Evolutionary conservation across 495 filamentous ascomycete genomes (phyloP).

Genomic region (Penicillium argentinense): DNA sequence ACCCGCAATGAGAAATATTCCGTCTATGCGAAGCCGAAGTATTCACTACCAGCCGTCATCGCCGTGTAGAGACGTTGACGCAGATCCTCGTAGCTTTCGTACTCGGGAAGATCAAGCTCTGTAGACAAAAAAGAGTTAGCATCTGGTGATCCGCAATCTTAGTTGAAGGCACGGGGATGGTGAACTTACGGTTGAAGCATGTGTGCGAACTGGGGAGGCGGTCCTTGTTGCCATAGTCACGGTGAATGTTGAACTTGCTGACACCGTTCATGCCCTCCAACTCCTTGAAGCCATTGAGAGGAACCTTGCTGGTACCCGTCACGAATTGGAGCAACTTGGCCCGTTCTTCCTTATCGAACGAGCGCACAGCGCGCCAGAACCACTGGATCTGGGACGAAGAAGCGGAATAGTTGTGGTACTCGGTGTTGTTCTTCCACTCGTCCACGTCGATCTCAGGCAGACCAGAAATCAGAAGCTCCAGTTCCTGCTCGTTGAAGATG

Average conservation of each 20-base stretch:
- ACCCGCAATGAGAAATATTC: slow-evolving; percentile 11
- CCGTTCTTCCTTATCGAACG: slow-evolving; percentile 98
- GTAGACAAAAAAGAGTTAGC: slow-evolving; percentile 36
- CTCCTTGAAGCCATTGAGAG: slow-evolving; percentile 98
- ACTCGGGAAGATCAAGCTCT: slow-evolving; percentile 99
- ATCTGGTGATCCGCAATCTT: slow-evolving; percentile 7
- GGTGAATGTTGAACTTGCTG: slow-evolving; percentile 97
- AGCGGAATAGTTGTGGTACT: slow-evolving; percentile 96
- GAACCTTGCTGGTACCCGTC: slow-evolving; percentile 97
- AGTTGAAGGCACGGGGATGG: neutral
- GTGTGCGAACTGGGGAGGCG: slow-evolving; percentile 95
- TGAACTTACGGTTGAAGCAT: slow-evolving; percentile 95
- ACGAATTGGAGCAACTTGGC: slow-evolving; percentile 98
- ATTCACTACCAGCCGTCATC: slow-evolving; percentile 93
- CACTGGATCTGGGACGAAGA: slow-evolving; percentile 97
- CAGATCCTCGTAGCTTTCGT: slow-evolving; percentile 91
- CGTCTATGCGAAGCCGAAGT: slow-evolving; percentile 91
- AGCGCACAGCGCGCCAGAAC: slow-evolving; percentile 99
- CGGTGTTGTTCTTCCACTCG: slow-evolving; percentile 98
- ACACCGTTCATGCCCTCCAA: slow-evolving; percentile 99
- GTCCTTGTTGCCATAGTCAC: slow-evolving; percentile 97
- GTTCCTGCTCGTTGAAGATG: slow-evolving; percentile 98
- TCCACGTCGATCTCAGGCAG: slow-evolving; percentile 96
- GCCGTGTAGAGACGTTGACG: slow-evolving; percentile 87
- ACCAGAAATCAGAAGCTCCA: slow-evolving; percentile 95